A percentile compares a stretch with the other conserved stretches of the same genome.
Conservation (phyloP, 352 stramenopile genomes). For the Phytophthora parvispora region DNA sequence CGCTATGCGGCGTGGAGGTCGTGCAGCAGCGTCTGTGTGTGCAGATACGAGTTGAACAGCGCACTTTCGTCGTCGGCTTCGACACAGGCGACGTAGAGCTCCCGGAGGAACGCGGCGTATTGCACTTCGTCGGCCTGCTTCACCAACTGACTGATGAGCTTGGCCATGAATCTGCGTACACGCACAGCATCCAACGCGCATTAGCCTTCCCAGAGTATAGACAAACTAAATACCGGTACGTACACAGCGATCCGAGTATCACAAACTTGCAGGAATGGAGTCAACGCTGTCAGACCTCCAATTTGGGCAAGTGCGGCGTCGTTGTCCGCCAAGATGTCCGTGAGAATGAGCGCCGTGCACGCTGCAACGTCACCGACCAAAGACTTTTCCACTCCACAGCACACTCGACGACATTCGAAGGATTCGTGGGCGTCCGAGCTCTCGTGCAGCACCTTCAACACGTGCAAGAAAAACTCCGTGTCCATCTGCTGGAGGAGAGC, state of each 20-base stretch:
- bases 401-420: conserved; percentile 36
- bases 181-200: background rate
- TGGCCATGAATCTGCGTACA: conserved; percentile 46
- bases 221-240: background rate
- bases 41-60: conserved; percentile 50
- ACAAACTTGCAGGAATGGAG: conserved; percentile 41
- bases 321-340: conserved; percentile 18
- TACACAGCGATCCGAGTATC: conserved; percentile 66
- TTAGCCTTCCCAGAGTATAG: conserved; percentile 9
- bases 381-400: conserved; percentile 42
- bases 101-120: conserved; percentile 47
- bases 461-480: conserved; percentile 46
- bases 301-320: conserved; percentile 3
- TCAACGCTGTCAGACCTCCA: conserved; percentile 25
- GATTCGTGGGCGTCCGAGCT: conserved; percentile 6
- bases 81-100: conserved; percentile 52
- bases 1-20: conserved; percentile 8
- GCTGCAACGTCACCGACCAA: conserved; percentile 37
- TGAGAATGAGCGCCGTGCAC: conserved; percentile 43
- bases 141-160: conserved; percentile 38
- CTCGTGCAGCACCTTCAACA: conserved; percentile 36
- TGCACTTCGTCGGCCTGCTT: conserved; percentile 34
- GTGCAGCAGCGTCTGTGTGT: conserved; percentile 44
- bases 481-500: conserved; percentile 31
- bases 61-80: conserved; percentile 46